Base-by-base conservation (phyloP, 371 early-diverging fungal species). In the Syncephalastrum monosporum region DNA sequence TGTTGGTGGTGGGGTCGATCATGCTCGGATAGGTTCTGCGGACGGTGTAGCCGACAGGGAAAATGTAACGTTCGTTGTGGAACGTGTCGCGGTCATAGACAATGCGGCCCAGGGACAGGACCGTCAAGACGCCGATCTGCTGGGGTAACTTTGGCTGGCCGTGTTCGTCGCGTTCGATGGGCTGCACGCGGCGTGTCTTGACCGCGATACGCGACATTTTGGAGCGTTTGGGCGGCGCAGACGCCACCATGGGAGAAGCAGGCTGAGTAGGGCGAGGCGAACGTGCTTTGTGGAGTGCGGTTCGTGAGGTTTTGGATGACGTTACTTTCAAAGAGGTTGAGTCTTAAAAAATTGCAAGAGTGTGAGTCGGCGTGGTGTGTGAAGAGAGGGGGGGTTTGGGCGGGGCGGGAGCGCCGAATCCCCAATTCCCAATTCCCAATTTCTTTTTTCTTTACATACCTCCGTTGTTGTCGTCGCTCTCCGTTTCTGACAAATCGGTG, bases 51-150 rank as follows among this genome's bases (percentile, higher is more conserved):
- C 97, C 96, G 0, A 94, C 87, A 10, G 97, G 93, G 77, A 87
- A 96, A 19, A 96, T 93, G 58, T 96, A 95, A 5, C 94, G 82
- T 52, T 92, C 91, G 51, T 87, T 92, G 60, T 96, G 96, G 70
- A 90, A 96, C 2, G 85, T 78, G 19, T 88, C 86, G 13, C 89
- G 82, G 33, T 91, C 90, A 56, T 72, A 78, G 1, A 89, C 85
- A 3, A 96, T 86, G 24, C 60, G 72, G 2, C 97, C 97, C 4
- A 93, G 77, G 53, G 53, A 67, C 14, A 83, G 63, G 21, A 96
- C 77, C 2, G 91, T 92, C 16, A 93, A 70, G n/a, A 91, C 86
- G 13, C 95, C 96, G 17, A 92, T 79, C 50, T 86, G 82, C 46
- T 91, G 80, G 1, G 96, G 96, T 49, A 95, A 66, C 19, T 81